Evolutionary conservation across 371 early-diverging fungal species (phyloP), one percentile per base, ranked within the genome.

Genomic region (Mucor racemosus): DNA sequence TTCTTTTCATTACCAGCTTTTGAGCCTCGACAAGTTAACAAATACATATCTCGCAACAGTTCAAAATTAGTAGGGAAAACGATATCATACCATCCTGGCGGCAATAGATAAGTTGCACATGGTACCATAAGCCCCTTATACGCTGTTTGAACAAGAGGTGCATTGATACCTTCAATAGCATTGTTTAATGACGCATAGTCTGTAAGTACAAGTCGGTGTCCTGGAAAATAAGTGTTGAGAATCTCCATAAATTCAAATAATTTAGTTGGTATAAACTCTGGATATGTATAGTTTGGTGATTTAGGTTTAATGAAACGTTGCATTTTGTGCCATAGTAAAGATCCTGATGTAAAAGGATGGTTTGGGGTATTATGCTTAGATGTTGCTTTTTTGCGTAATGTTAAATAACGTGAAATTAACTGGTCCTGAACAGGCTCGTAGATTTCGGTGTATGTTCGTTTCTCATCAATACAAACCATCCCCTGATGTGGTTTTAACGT

Each of bases 61-160:
- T 93, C 94, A 83, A 97, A 98, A 75, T 99, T 90, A 26, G 97
- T 97, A 5, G 99, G 98, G 78, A 97, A 99, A 73, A 99, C 96
- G 36, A 97, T 97, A 75, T 99, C 99, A 75, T 97, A 97, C 91
- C 91, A 96, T n/a, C 99, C 99, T 0, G 96, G 98, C 74, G 94
- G 93, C 7, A 99, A 95, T 80, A 96, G 89, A 68, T 95, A 97
- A 1, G 97, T 95, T 10, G 93, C 89, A 70, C 96, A 95, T 11
- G 97, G 93, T 7, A 97, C 92, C 96, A 96, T 99, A 9, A 85
- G 86, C 0, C 92, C 91, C 58, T 87, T 76, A 74, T 94, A 95
- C 15, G 97, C 77, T 3, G 96, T 98, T 77, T 99, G 98, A 0
- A 97, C 97, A 7, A 97, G 96, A 0, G 99, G 99, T 11, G 91